Conservation (phyloP, 805 yeast genomes). For the Spathaspora girioi region DNA sequence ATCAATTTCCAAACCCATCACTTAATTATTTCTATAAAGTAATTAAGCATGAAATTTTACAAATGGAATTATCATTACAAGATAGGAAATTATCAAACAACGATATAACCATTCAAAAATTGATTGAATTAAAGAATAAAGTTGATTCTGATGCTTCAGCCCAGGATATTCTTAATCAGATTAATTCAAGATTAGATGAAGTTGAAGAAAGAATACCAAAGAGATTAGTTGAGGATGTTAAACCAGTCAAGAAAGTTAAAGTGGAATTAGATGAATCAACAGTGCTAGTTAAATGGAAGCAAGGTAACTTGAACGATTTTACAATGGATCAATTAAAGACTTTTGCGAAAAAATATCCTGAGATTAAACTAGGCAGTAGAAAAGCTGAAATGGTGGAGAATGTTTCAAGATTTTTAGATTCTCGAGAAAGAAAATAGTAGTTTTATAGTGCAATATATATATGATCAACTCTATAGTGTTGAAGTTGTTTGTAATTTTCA, state of each 20-base stretch:
- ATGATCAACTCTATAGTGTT: not conserved
- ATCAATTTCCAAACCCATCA: slow-evolving; percentile 59
- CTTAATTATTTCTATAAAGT: slow-evolving; percentile 64
- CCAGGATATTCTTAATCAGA: slow-evolving; percentile 6
- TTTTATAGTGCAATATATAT: not conserved
- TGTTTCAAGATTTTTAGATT: slow-evolving; percentile 30
- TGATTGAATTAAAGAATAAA: slow-evolving; percentile 10
- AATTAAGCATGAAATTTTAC: slow-evolving; percentile 63
- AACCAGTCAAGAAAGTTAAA: not conserved
- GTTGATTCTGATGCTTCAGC: slow-evolving; percentile 5
- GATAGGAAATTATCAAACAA: slow-evolving; percentile 15
- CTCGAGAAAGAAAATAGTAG: slow-evolving; percentile 6
- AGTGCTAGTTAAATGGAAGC: slow-evolving; percentile 41
- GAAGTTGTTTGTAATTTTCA: not conserved
- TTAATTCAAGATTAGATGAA: slow-evolving; percentile 10
- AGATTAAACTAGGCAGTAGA: slow-evolving; percentile 32
- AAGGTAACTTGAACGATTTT: slow-evolving; percentile 28
- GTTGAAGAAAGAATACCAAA: slow-evolving; percentile 9
- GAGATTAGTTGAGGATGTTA: slow-evolving; percentile 1
- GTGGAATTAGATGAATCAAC: slow-evolving; percentile 27
- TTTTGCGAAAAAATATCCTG: slow-evolving; percentile 34
- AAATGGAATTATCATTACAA: slow-evolving; percentile 23
- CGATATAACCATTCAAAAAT: slow-evolving; percentile 16
- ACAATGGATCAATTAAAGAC: slow-evolving; percentile 41
- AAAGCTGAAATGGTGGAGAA: slow-evolving; percentile 43